A percentile compares a stretch with the other conserved stretches of the same genome.
Conservation (phyloP, 164 flowering plant species). For the Vitis labrusca region DNA sequence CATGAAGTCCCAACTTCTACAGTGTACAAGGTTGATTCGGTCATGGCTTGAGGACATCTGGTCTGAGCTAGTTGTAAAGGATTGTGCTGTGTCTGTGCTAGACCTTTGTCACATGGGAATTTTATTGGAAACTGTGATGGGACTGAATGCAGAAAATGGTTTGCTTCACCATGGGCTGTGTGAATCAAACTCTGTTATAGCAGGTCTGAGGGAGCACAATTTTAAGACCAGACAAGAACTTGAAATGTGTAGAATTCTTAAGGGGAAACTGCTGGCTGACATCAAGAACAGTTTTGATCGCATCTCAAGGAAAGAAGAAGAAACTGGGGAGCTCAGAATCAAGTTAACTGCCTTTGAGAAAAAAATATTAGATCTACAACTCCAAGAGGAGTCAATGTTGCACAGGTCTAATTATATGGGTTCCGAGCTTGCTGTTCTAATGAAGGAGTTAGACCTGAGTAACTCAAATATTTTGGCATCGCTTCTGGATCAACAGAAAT, state of each 20-base stretch:
- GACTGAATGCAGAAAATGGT: slow-evolving; percentile 85
- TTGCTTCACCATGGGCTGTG: slow-evolving; percentile 74
- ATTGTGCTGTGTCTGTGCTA: slow-evolving; percentile 77
- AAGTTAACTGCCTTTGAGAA: slow-evolving; percentile 65
- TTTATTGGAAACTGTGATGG: slow-evolving; percentile 72
- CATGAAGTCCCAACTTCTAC: slow-evolving; percentile 48
- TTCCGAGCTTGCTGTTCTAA: slow-evolving; percentile 60
- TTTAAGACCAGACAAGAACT: slow-evolving; percentile 63
- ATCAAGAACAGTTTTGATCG: slow-evolving; percentile 72
- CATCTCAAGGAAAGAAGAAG: slow-evolving; percentile 67
- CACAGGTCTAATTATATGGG: slow-evolving; percentile 75
- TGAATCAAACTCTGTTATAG: slow-evolving; percentile 61
- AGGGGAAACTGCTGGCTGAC: slow-evolving; percentile 78
- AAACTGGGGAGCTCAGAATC: slow-evolving; percentile 50
- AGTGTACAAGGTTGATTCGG: slow-evolving; percentile 39
- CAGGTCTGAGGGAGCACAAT: slow-evolving; percentile 70
- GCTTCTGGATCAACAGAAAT: slow-evolving; percentile 54
- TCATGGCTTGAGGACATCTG: slow-evolving; percentile 80
- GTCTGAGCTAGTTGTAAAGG: slow-evolving; percentile 85
- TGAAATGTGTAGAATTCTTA: slow-evolving; percentile 61
- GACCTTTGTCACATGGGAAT: slow-evolving; percentile 92
- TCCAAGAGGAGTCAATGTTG: slow-evolving; percentile 81
- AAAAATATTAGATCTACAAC: slow-evolving; percentile 64
- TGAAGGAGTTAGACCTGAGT: slow-evolving; percentile 66
- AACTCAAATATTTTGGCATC: slow-evolving; percentile 34